A percentile compares a stretch with the other conserved stretches of the same genome.
Evolutionary conservation across 208 protist genomes (phyloP).

Genomic region (Trypanosoma congolense): DNA sequence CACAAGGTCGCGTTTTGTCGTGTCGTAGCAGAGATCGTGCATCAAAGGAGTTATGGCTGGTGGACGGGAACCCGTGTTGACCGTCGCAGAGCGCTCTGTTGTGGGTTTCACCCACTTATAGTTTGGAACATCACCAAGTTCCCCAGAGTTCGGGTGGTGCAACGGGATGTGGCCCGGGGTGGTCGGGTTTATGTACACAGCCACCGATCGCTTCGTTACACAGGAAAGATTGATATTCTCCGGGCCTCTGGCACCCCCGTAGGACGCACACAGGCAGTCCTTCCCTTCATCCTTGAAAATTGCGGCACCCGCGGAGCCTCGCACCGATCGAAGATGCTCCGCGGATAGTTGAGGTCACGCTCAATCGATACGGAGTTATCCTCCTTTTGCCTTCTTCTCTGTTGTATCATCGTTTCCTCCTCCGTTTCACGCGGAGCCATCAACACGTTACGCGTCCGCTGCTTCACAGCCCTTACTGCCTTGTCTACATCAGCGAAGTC

Average conservation of each 20-base stretch:
- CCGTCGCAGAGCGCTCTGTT: conserved; percentile 28
- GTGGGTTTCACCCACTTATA: conserved; percentile 45
- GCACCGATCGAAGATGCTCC: conserved; percentile 31
- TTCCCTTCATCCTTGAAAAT: conserved; percentile 44
- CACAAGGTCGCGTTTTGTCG: conserved; percentile 25
- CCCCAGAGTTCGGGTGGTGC: conserved; percentile 37
- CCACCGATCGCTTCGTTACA: conserved; percentile 31
- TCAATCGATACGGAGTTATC: conserved; percentile 60
- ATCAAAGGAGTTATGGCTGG: conserved; percentile 25
- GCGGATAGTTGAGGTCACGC: conserved; percentile 52
- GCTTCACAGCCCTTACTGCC: conserved; percentile 43
- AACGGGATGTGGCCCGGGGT: conserved; percentile 62
- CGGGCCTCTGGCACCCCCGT: conserved; percentile 14
- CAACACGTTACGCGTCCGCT: conserved; percentile 25
- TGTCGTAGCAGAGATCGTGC: conserved; percentile 63
- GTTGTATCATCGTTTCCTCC: not conserved
- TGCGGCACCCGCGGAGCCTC: conserved; percentile 31
- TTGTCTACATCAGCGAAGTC: conserved; percentile 44
- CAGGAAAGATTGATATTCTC: conserved; percentile 28
- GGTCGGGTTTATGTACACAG: conserved; percentile 44
- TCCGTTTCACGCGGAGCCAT: conserved; percentile 31
- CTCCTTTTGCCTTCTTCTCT: not conserved
- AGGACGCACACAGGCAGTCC: not conserved
- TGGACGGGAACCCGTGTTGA: conserved; percentile 25
- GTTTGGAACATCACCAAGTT: conserved; percentile 65